Conservation (phyloP, 345 rosid species). For the Eucalyptus curtisii region DNA sequence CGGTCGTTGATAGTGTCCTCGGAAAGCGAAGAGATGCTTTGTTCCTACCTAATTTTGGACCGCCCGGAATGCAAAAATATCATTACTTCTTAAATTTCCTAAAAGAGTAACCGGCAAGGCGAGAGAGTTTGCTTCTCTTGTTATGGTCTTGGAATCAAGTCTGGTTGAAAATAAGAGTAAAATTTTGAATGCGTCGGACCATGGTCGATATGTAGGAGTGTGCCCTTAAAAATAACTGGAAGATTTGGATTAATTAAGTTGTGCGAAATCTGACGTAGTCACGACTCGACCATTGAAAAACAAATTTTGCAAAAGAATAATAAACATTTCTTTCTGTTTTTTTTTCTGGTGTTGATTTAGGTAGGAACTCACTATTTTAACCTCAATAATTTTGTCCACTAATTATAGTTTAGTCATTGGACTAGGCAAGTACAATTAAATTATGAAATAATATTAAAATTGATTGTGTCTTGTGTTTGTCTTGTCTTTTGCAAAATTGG, state of each 20-base stretch:
- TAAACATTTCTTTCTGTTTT: no score
- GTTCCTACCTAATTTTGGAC: not conserved
- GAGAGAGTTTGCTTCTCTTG: not conserved
- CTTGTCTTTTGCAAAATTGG: not conserved
- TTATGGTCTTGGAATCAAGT: not conserved
- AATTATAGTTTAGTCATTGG: no score
- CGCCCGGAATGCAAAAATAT: not conserved
- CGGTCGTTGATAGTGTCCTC: not conserved
- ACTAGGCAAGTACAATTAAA: not conserved
- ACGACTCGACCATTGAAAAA: accelerated
- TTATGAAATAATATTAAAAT: accelerated
- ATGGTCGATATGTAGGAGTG: not conserved
- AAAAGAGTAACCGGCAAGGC: not conserved
- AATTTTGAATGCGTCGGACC: not conserved
- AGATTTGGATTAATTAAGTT: not conserved
- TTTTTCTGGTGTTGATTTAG: not conserved
- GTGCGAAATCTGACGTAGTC: accelerated
- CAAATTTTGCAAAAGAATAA: no score
- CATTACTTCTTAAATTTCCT: not conserved
- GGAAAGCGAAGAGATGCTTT: not conserved
- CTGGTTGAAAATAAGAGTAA: not conserved
- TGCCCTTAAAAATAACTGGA: accelerated
- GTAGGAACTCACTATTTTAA: not conserved
- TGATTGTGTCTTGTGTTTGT: not conserved
- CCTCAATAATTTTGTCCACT: not conserved